Evolutionary conservation across 164 flowering plant species (phyloP).

Genomic region (Magnolia changhungtana): DNA sequence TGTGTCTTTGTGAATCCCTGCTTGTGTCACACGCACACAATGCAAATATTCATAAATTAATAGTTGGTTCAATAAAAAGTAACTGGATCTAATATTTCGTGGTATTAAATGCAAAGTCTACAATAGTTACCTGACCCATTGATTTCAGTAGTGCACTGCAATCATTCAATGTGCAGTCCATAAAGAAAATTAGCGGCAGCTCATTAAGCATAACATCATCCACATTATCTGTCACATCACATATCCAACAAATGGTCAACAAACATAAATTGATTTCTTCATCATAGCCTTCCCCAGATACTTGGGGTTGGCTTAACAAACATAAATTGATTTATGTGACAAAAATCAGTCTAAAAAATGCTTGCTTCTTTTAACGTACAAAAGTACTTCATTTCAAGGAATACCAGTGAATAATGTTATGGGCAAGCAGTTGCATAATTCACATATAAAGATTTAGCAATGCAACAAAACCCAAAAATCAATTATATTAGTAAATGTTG

Average conservation of each 20-base stretch:
- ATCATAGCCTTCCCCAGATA: background rate
- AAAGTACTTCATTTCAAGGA: too few species aligned
- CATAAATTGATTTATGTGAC: background rate
- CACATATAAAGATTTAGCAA: background rate
- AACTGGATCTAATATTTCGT: background rate
- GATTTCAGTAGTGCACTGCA: slow-evolving; percentile 60
- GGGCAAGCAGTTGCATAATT: background rate
- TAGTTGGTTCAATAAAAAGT: too few species aligned
- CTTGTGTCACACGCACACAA: too few species aligned
- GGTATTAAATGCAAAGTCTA: background rate
- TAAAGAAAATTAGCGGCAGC: slow-evolving; percentile 62
- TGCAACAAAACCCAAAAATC: too few species aligned
- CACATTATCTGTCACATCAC: slow-evolving; percentile 47
- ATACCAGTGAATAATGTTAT: background rate
- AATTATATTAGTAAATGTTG: too few species aligned
- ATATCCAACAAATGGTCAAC: slow-evolving; percentile 14
- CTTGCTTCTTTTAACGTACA: too few species aligned
- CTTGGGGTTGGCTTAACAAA: background rate
- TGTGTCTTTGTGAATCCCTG: too few species aligned
- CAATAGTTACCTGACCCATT: slow-evolving; percentile 49
- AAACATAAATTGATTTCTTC: background rate
- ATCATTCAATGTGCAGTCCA: slow-evolving; percentile 92
- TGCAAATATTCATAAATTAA: too few species aligned
- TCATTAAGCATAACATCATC: slow-evolving; percentile 27
- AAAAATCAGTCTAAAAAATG: background rate